Conservation (phyloP, 345 rosid genomes). For the Hypericum perforatum region DNA sequence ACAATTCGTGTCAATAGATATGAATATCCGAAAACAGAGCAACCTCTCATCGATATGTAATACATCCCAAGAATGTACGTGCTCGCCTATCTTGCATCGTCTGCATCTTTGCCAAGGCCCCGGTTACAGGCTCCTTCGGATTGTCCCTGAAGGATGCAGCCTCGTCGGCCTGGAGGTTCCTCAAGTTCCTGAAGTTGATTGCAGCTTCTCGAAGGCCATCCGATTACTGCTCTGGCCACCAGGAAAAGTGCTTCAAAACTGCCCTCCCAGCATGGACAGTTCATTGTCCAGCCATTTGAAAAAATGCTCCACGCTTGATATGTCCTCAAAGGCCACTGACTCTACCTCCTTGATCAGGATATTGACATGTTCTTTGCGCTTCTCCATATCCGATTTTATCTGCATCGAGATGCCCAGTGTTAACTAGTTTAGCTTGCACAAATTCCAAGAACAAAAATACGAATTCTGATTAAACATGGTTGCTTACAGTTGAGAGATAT, state of each 20-base stretch:
- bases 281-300: slow-evolving; percentile 78
- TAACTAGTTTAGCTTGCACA: neutral
- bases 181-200: slow-evolving; percentile 54
- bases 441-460: neutral
- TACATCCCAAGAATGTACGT: slow-evolving; percentile 31
- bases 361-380: slow-evolving; percentile 58
- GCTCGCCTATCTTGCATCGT: slow-evolving; percentile 95
- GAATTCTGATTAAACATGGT: neutral
- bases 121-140: slow-evolving; percentile 40
- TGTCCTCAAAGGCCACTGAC: slow-evolving; percentile 44
- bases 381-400: slow-evolving; percentile 80
- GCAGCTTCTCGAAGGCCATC: slow-evolving; percentile 88
- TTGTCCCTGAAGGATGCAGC: slow-evolving; percentile 49
- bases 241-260: slow-evolving; percentile 80
- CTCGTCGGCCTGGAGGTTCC: slow-evolving; percentile 54
- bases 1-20: slow-evolving; percentile 19
- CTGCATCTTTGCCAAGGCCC: slow-evolving; percentile 49
- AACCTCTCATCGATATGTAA: no score
- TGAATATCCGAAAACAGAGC: neutral
- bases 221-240: slow-evolving; percentile 88
- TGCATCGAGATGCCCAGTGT: slow-evolving; percentile 16
- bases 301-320: slow-evolving; percentile 64
- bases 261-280: slow-evolving; percentile 77
- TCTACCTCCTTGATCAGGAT: slow-evolving; percentile 65
- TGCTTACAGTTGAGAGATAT: slow-evolving; percentile 83